phyloP scores from a whole-genome alignment of 306 rosid genomes.

The Cucumis sativus region Cucumber_9930_V3 NC_026655.2:7245001-7245500 shows the following conservation, averaged over 20 bases:
- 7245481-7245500: no score
- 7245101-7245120: not conserved
- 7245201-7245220: not conserved
- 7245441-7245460: no score
- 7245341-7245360: no score
- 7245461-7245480: no score
- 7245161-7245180: not conserved
- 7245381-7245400: no score
- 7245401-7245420: no score
- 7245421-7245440: no score
- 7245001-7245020: constrained; percentile 46
- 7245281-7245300: not conserved
- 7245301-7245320: not conserved
- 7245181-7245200: not conserved
- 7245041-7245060: not conserved
- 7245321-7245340: no score
- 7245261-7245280: not conserved
- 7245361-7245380: no score
- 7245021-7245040: not conserved
- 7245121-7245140: not conserved
- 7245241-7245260: not conserved
- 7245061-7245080: not conserved
- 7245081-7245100: not conserved
- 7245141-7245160: not conserved
- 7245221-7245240: not conserved